These are phyloP conservation scores for Lipomyces kockii DNA, from an alignment of 805 yeast species.

Conservation along the genomic window DNA sequence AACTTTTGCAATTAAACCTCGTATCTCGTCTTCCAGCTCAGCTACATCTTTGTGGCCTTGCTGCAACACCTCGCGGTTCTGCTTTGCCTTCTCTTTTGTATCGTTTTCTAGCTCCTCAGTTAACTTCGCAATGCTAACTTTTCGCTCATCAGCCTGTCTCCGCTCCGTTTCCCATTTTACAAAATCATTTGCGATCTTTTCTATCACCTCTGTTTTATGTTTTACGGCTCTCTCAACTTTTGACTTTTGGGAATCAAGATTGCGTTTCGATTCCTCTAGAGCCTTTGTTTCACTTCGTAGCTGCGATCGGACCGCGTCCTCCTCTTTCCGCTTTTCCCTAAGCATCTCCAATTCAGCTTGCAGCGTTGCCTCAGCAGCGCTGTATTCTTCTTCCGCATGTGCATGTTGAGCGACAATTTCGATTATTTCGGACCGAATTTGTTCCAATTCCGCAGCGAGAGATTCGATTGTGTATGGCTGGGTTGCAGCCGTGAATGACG, in stretches of 20 bases:
- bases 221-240: slow-evolving; percentile 40
- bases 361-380: slow-evolving; percentile 38
- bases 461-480: slow-evolving; percentile 45
- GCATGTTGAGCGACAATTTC: slow-evolving; percentile 40
- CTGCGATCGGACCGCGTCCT: slow-evolving; percentile 44
- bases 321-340: slow-evolving; percentile 42
- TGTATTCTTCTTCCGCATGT: slow-evolving; percentile 43
- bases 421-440: slow-evolving; percentile 44
- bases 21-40: slow-evolving; percentile 24
- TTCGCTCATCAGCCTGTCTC: slow-evolving; percentile 16
- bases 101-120: slow-evolving; percentile 7
- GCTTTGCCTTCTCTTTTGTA: slow-evolving; percentile 13
- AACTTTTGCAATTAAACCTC: slow-evolving; percentile 25
- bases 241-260: slow-evolving; percentile 45
- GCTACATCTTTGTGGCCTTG: slow-evolving; percentile 26
- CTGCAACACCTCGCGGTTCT: slow-evolving; percentile 21
- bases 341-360: slow-evolving; percentile 41
- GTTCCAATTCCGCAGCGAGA: slow-evolving; percentile 45
- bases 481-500: slow-evolving; percentile 37
- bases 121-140: slow-evolving; percentile 9
- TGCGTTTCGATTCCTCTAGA: slow-evolving; percentile 47
- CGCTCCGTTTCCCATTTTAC: slow-evolving; percentile 38
- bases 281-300: slow-evolving; percentile 46
- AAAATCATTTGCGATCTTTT: slow-evolving; percentile 37
- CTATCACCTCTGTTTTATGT: slow-evolving; percentile 35